Conservation (phyloP, 495 filamentous ascomycete genomes). For the Poronia punctata region DNA sequence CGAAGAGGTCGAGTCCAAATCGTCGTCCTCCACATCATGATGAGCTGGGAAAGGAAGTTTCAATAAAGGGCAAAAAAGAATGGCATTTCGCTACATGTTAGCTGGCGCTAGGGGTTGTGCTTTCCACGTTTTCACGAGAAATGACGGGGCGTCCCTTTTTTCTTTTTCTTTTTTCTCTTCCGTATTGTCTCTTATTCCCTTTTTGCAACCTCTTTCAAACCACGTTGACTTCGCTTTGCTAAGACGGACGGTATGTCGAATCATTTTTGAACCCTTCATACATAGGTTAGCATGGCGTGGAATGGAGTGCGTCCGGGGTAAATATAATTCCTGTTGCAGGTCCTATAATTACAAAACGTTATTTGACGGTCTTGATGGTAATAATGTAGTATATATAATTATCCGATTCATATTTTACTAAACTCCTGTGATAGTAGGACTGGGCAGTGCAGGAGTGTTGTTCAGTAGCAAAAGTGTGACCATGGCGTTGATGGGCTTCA, state of each 20-base stretch:
- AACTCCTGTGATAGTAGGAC: no score
- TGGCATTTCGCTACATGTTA: not conserved
- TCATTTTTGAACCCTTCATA: not conserved
- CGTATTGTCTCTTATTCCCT: no score
- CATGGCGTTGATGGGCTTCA: no score
- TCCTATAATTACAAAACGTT: no score
- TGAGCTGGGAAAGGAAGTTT: not conserved
- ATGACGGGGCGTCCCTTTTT: slow-evolving; percentile 8
- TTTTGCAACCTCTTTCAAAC: no score
- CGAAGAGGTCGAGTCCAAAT: slow-evolving; percentile 38
- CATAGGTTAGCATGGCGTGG: slow-evolving; percentile 9
- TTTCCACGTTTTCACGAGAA: slow-evolving; percentile 7
- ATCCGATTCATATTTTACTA: no score
- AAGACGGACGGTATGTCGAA: not conserved
- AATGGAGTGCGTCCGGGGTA: slow-evolving; percentile 4
- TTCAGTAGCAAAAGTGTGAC: no score
- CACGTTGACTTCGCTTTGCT: no score
- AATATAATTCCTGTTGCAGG: slow-evolving; percentile 2
- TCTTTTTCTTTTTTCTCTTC: no score
- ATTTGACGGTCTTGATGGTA: no score
- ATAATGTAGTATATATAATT: no score
- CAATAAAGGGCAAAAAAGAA: not conserved
- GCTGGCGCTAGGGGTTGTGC: not conserved
- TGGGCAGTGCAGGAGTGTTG: no score
- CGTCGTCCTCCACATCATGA: slow-evolving; percentile 5